Evolutionary conservation across 306 rosid genomes (phyloP).

Genomic region (Inga oerstediana): DNA sequence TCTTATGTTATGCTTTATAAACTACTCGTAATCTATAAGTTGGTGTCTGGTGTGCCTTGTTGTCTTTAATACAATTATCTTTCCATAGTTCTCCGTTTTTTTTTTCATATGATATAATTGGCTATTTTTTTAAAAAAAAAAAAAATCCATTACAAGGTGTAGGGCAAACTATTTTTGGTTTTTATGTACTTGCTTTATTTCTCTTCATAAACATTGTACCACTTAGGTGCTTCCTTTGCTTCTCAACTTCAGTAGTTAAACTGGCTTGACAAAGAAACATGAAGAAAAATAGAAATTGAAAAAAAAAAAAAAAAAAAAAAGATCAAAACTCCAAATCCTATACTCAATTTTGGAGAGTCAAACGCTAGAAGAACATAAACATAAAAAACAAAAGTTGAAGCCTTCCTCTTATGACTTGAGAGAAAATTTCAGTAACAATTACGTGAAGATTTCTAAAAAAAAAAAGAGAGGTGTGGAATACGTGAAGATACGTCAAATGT

Average conservation of each 20-base stretch:
- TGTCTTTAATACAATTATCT: too few species aligned
- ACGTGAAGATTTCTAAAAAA: not conserved
- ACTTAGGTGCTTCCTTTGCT: conserved; percentile 32
- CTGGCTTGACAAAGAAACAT: conserved; percentile 34
- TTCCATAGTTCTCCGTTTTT: too few species aligned
- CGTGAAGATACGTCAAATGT: conserved; percentile 5
- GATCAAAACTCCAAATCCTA: conserved; percentile 37
- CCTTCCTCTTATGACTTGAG: conserved; percentile 6
- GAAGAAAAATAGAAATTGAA: not conserved
- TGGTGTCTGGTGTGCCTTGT: too few species aligned
- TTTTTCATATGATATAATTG: too few species aligned
- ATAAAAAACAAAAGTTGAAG: conserved; percentile 37
- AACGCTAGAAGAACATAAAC: conserved; percentile 31
- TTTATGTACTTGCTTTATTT: conserved; percentile 35
- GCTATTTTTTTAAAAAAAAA: not conserved
- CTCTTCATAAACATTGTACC: conserved; percentile 47
- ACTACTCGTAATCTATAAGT: too few species aligned
- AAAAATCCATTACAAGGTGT: not conserved
- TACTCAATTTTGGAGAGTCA: conserved; percentile 13
- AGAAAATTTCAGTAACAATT: conserved; percentile 39
- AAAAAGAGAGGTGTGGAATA: not conserved
- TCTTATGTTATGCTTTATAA: too few species aligned
- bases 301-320: not conserved
- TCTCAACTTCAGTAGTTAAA: conserved; percentile 20
- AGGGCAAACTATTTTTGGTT: not conserved